Evolutionary conservation across 164 flowering plant genomes (phyloP).

Genomic region (Vitis cinerea): DNA sequence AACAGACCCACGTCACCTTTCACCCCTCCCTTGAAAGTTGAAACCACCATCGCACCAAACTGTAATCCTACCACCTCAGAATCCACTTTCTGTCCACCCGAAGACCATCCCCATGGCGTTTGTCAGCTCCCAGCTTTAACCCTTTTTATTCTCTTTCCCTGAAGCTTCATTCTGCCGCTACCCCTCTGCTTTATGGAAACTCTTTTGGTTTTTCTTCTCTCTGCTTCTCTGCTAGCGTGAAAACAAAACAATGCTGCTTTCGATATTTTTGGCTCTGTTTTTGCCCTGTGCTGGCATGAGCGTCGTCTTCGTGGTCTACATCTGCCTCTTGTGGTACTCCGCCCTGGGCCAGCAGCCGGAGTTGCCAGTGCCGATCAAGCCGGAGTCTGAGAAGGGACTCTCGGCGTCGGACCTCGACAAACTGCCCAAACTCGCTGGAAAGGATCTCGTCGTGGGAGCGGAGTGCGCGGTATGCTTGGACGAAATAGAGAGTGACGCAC

Average conservation of each 20-base stretch:
- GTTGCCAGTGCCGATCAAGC: constrained; percentile 23
- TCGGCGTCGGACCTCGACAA: constrained; percentile 47
- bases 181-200: too few relatives aligned
- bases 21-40: too few relatives aligned
- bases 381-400: constrained; percentile 31
- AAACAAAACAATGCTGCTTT: constrained; percentile 30
- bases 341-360: background rate
- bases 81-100: too few relatives aligned
- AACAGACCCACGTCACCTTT: too few relatives aligned
- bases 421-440: constrained; percentile 45
- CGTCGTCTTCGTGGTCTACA: constrained; percentile 51
- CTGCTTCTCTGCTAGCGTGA: background rate
- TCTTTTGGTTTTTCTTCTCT: background rate
- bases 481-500: constrained; percentile 44
- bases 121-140: too few relatives aligned
- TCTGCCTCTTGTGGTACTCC: constrained; percentile 53
- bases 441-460: constrained; percentile 37
- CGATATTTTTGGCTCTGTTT: constrained; percentile 52
- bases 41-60: too few relatives aligned
- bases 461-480: constrained; percentile 68
- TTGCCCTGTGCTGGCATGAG: constrained; percentile 58
- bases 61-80: too few relatives aligned
- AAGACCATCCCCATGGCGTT: too few relatives aligned
- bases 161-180: background rate
- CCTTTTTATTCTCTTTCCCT: background rate